Evolutionary conservation across 2,329 filamentous ascomycete genomes (phyloP).

Genomic region (Aspergillus fijiensis): DNA sequence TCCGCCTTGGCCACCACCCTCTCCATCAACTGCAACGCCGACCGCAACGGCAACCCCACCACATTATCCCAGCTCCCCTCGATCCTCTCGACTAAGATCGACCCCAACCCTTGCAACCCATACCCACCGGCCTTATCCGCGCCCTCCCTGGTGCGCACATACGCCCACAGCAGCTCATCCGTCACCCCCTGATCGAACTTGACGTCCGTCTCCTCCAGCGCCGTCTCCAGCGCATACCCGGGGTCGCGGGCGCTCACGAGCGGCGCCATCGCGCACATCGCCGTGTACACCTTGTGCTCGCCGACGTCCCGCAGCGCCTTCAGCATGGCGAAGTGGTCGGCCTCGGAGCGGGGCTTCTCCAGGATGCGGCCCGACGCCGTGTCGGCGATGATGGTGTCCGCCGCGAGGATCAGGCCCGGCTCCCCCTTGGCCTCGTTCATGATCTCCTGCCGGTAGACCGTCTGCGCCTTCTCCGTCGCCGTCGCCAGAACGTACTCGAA

Average conservation of each 20-base stretch:
- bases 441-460: slow-evolving; percentile 65
- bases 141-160: slow-evolving; percentile 75
- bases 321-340: slow-evolving; percentile 81
- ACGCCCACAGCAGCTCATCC: slow-evolving; percentile 77
- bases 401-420: slow-evolving; percentile 80
- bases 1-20: slow-evolving; percentile 77
- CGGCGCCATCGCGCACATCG: slow-evolving; percentile 79
- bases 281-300: slow-evolving; percentile 80
- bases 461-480: slow-evolving; percentile 76
- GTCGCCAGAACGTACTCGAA: slow-evolving; percentile 91
- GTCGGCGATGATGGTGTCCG: slow-evolving; percentile 82
- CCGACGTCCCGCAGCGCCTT: slow-evolving; percentile 74
- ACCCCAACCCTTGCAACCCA: slow-evolving; percentile 84
- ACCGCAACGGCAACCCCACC: slow-evolving; percentile 80
- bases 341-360: slow-evolving; percentile 84
- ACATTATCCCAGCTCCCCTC: slow-evolving; percentile 93
- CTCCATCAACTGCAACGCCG: slow-evolving; percentile 78
- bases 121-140: slow-evolving; percentile 97
- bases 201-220: slow-evolving; percentile 90
- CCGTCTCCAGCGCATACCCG: slow-evolving; percentile 77
- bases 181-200: slow-evolving; percentile 72
- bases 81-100: slow-evolving; percentile 82
- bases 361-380: slow-evolving; percentile 72
- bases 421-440: slow-evolving; percentile 61
- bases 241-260: slow-evolving; percentile 76